These are phyloP conservation scores for Akebia trifoliata DNA, from an alignment of 164 flowering plant genomes.

Conservation along the genomic window DNA sequence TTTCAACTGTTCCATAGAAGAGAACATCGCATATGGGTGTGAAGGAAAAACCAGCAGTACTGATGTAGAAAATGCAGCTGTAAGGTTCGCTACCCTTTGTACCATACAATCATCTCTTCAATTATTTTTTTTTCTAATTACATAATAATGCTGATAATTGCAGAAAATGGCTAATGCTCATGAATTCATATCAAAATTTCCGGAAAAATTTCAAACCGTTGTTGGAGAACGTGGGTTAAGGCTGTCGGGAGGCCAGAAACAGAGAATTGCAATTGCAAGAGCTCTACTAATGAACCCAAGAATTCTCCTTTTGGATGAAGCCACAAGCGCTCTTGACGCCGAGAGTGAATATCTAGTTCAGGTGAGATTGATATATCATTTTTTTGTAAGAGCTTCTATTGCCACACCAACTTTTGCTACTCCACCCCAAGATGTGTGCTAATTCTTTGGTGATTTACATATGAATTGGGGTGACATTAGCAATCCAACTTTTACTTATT, in stretches of 20 bases:
- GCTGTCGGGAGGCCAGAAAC: conserved; percentile 96
- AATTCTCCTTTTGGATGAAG: conserved; percentile 88
- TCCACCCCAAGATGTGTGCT: too few species aligned
- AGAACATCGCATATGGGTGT: conserved; percentile 90
- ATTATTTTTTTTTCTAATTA: conserved; percentile 5
- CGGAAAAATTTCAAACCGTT: conserved; percentile 75
- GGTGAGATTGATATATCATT: conserved; percentile 32
- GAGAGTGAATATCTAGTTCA: conserved; percentile 95
- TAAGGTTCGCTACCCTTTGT: conserved; percentile 31
- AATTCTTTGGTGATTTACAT: too few species aligned
- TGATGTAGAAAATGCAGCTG: conserved; percentile 88
- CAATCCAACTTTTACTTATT: too few species aligned
- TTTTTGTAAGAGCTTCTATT: too few species aligned
- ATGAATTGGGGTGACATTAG: too few species aligned
- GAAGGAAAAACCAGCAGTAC: conserved; percentile 58
- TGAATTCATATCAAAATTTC: conserved; percentile 79
- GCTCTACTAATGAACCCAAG: conserved; percentile 92
- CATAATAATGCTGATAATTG: conserved; percentile 10
- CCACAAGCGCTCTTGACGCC: conserved; percentile 98
- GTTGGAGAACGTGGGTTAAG: conserved; percentile 96
- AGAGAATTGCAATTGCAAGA: conserved; percentile 92
- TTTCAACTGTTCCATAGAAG: conserved; percentile 90
- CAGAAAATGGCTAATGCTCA: conserved; percentile 99
- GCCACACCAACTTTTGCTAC: too few species aligned
- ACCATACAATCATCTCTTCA: not conserved